A percentile compares a stretch with the other conserved stretches of the same genome.
Conservation (phyloP, 306 rosid species). For the Notholithocarpus densiflorus region DNA sequence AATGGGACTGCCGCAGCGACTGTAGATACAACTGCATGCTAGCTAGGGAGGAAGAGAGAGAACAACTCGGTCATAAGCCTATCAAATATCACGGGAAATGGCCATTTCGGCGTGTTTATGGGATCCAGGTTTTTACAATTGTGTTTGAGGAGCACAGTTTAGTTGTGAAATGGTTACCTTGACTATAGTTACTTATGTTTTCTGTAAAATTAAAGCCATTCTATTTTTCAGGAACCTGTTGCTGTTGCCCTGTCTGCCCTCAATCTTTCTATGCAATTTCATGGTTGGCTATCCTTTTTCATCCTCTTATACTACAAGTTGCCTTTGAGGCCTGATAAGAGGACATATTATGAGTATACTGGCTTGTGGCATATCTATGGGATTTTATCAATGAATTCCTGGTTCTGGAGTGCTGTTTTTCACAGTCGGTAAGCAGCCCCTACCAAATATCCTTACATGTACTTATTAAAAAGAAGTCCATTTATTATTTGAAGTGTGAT, state of each 20-base stretch:
- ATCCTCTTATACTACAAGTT: constrained; percentile 87
- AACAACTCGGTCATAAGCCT: constrained; percentile 64
- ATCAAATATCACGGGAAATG: constrained; percentile 93
- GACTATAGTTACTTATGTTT: constrained; percentile 16
- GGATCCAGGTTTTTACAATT: constrained; percentile 70
- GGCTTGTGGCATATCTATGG: constrained; percentile 94
- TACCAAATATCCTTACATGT: constrained; percentile 2
- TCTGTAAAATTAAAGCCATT: constrained; percentile 15
- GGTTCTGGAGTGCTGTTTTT: constrained; percentile 92
- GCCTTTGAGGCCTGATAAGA: constrained; percentile 65
- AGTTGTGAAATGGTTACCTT: constrained; percentile 2
- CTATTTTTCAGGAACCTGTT: constrained; percentile 75
- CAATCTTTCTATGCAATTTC: constrained; percentile 95
- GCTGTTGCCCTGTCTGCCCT: constrained; percentile 86
- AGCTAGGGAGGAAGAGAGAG: constrained; percentile 83
- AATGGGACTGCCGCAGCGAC: constrained; percentile 93
- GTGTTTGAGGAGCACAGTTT: constrained; percentile 15
- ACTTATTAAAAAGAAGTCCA: neutral
- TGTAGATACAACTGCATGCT: constrained; percentile 92
- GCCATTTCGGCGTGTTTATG: constrained; percentile 86
- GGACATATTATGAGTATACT: constrained; percentile 72
- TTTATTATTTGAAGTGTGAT: neutral
- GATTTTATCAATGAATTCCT: constrained; percentile 78
- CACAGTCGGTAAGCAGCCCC: constrained; percentile 74
- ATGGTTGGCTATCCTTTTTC: constrained; percentile 97